Conservation (phyloP, 2,329 filamentous ascomycete species). For the Pseudogymnoascus sp. region DNA sequence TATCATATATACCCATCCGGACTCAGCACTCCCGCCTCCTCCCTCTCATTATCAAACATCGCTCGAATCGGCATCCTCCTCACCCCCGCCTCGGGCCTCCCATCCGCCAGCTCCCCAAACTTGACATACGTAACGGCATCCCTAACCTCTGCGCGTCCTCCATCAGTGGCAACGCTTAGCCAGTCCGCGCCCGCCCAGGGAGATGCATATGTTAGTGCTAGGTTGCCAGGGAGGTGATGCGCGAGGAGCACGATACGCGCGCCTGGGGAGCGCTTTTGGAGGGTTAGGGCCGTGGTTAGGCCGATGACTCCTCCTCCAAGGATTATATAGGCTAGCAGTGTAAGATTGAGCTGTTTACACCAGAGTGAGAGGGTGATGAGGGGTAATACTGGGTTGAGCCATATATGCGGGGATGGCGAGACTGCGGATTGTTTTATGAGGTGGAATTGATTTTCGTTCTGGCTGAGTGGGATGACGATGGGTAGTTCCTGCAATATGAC, state of each 20-base stretch:
- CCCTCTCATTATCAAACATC: slow-evolving; percentile 10
- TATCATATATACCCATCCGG: slow-evolving; percentile 33
- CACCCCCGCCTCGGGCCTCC: slow-evolving; percentile 15
- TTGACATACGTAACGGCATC: slow-evolving; percentile 11
- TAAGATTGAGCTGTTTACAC: background rate
- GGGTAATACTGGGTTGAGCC: background rate
- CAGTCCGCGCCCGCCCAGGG: slow-evolving; percentile 27
- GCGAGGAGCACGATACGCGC: slow-evolving; percentile 30
- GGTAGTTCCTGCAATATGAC: background rate
- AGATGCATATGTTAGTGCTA: slow-evolving; percentile 32
- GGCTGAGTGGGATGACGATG: background rate
- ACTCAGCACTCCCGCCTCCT: slow-evolving; percentile 27
- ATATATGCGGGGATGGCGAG: background rate
- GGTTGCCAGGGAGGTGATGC: slow-evolving; percentile 35
- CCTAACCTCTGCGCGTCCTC: slow-evolving; percentile 8
- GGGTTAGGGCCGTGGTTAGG: slow-evolving; percentile 31
- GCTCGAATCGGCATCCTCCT: slow-evolving; percentile 8
- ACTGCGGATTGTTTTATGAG: background rate
- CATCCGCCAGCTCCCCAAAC: slow-evolving; percentile 19
- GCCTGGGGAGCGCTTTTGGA: slow-evolving; percentile 29
- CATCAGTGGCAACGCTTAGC: slow-evolving; percentile 8
- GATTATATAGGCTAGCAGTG: background rate
- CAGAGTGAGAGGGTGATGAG: background rate
- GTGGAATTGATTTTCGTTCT: background rate
- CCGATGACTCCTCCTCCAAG: slow-evolving; percentile 32